These are phyloP conservation scores for Crithidia brevicula DNA, from an alignment of 208 protist genomes.

Conservation along the genomic window DNA sequence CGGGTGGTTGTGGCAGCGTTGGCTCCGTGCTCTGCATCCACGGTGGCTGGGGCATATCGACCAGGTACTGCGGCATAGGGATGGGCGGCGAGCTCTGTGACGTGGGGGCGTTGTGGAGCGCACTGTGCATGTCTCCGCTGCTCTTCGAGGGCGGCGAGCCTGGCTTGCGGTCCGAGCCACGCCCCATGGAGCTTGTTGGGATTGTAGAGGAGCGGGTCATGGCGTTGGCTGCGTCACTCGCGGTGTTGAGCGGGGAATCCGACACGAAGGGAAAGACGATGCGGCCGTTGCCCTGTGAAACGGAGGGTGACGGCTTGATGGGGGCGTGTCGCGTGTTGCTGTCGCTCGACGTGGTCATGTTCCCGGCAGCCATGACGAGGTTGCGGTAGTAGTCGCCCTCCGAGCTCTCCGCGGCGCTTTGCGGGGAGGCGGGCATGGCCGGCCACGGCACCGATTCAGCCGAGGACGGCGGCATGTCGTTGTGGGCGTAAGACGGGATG, in stretches of 20 bases:
- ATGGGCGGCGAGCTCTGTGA: conserved; percentile 2
- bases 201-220: too few relatives aligned
- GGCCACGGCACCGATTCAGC: background rate
- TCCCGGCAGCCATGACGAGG: background rate
- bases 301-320: background rate
- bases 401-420: background rate
- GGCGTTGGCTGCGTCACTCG: too few relatives aligned
- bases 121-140: background rate
- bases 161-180: background rate
- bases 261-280: background rate
- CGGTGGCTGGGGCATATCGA: conserved; percentile 2
- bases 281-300: background rate
- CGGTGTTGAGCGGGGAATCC: background rate
- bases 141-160: background rate
- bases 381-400: conserved; percentile 6
- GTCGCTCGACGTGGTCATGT: conserved; percentile 19
- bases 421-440: conserved; percentile 1
- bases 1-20: background rate
- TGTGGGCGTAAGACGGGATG: background rate
- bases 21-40: background rate
- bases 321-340: background rate
- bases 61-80: conserved; percentile 13
- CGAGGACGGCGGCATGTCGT: background rate
- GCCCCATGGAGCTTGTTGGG: background rate
- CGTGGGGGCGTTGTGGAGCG: conserved; percentile 1